phyloP scores from a whole-genome alignment of 768 basidiomycete genomes.

The Crucibulum laeve region DNA sequence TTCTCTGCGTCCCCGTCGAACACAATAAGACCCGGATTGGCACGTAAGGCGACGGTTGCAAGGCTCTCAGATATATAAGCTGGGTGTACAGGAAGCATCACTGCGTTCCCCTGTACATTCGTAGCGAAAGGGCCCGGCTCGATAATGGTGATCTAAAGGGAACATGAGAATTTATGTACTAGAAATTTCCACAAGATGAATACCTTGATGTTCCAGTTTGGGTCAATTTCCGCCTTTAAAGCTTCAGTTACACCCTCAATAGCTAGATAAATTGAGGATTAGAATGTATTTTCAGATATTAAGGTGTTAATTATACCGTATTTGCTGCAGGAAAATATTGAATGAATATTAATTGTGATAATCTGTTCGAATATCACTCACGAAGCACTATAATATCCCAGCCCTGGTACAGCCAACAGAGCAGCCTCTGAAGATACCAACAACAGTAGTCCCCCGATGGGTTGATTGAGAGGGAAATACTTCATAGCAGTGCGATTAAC shows the following conservation, averaged over 20 bases:
- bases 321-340: background rate
- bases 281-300: background rate
- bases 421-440: constrained; percentile 19
- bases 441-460: constrained; percentile 24
- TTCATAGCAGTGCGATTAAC: constrained; percentile 26
- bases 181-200: no score
- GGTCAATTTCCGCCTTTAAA: constrained; percentile 29
- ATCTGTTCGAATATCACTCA: no score
- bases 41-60: no score
- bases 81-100: background rate
- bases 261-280: constrained; percentile 2
- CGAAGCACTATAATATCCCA: background rate
- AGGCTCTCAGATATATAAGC: no score
- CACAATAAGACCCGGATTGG: no score
- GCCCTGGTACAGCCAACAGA: background rate
- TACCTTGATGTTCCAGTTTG: constrained; percentile 33
- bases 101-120: background rate
- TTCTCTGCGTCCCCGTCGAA: no score
- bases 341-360: background rate
- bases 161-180: background rate
- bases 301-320: background rate
- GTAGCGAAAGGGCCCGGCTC: constrained; percentile 7
- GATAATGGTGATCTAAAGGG: constrained; percentile 1
- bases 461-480: constrained; percentile 29
- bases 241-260: constrained; percentile 28